Evolutionary conservation across 2,329 filamentous ascomycete genomes (phyloP), one percentile per base, ranked within the genome.

Genomic region (Ophiostoma perfectum): DNA sequence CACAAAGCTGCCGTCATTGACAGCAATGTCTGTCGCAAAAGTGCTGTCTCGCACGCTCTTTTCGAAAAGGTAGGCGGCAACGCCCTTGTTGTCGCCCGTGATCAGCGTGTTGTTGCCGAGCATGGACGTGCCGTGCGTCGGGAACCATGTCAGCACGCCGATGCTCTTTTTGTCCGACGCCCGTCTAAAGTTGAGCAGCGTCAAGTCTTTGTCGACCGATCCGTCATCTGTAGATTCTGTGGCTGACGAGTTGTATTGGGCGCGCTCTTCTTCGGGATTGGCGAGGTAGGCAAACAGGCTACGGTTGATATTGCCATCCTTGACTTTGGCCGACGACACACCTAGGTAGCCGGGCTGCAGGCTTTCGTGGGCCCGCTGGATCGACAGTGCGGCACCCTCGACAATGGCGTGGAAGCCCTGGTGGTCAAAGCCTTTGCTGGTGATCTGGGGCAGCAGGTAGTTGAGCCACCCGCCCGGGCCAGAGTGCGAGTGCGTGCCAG

Each of bases 11-110:
- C 86, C 80, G 0, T 83, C 85, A 2, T 86, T 80, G 0, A 85
- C 83, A 45, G 86, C 88, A 11, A 88, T 87, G 18, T 80, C 81
- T 1, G 80, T 63, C 41, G 3, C 6, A 18, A 3, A 38, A 11
- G 2, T 78, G 75, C 41, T 81, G n/a, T 77, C 78, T 2, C 79
- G 76, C 65, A 90, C 82, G 66, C 85, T 88, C 72, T 90, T 85
- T 76, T 98, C 94, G 67, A 97, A 89, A 12, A 97, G 81, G 75
- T 90, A 90, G 0, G 93, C 91, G 2, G 94, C 93, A 6, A 97
- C 92, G 12, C 94, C 94, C 79, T 98, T 98, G 81, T 98, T 98
- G 77, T 98, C 94, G n/a, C 92, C 94, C 2, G 93, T 89, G 66
- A 95, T 86, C 14, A 97, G 83, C 0, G 93, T 97, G 78, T 97